These are phyloP conservation scores for Ceratobasidium sp. DNA, from an alignment of 1,284 basidiomycete species.

Conservation along the genomic window DNA sequence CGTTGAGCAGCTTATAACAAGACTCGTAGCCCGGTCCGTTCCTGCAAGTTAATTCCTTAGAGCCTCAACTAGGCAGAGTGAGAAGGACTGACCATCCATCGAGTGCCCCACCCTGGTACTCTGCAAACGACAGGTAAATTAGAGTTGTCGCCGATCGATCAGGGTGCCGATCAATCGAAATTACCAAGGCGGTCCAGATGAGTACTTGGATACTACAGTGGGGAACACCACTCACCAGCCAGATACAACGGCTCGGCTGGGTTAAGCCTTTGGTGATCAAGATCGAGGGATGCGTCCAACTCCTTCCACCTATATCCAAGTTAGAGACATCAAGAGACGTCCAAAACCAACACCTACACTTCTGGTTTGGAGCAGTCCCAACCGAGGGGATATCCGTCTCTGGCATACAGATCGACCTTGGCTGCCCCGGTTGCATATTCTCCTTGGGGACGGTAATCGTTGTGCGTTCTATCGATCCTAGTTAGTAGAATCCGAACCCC, in stretches of 20 bases:
- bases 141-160: no score
- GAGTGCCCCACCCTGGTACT: slow-evolving; percentile 33
- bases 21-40: slow-evolving; percentile 27
- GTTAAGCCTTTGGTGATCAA: slow-evolving; percentile 13
- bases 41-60: slow-evolving; percentile 36
- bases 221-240: slow-evolving; percentile 12
- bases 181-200: not conserved
- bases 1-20: slow-evolving; percentile 32
- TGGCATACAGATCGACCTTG: slow-evolving; percentile 35
- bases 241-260: slow-evolving; percentile 35
- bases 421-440: slow-evolving; percentile 26
- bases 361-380: slow-evolving; percentile 31
- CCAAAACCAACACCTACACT: not conserved
- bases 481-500: not conserved
- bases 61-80: not conserved
- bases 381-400: slow-evolving; percentile 34
- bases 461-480: slow-evolving; percentile 18
- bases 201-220: not conserved
- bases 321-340: not conserved
- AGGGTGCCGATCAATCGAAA: no score
- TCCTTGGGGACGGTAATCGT: slow-evolving; percentile 19
- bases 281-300: slow-evolving; percentile 12
- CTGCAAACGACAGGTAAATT: not conserved
- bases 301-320: slow-evolving; percentile 14
- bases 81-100: slow-evolving; percentile 28